Conservation (phyloP, 2,329 filamentous ascomycete species). For the Apiospora malaysiana region DNA sequence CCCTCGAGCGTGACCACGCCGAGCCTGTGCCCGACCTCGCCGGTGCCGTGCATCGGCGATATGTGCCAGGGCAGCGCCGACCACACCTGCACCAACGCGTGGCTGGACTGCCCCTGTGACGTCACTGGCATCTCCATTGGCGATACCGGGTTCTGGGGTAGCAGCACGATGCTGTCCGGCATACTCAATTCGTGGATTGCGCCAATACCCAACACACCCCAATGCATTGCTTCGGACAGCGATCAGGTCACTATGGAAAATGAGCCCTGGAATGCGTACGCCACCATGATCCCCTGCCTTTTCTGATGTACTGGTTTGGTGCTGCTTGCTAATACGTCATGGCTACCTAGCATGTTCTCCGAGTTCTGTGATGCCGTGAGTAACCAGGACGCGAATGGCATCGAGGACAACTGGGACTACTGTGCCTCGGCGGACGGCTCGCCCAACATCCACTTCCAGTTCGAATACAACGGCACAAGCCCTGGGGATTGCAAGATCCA, state of each 20-base stretch:
- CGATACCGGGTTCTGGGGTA: not conserved
- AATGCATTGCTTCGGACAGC: not conserved
- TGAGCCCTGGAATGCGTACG: not conserved
- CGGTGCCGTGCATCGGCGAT: not conserved
- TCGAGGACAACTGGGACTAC: not conserved
- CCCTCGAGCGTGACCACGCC: not conserved
- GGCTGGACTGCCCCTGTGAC: not conserved
- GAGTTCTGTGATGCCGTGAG: not conserved
- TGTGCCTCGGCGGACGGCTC: not conserved
- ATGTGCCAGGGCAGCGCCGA: not conserved
- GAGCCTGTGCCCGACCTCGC: not conserved
- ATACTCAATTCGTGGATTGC: not conserved
- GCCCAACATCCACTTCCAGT: not conserved
- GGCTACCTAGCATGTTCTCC: not conserved
- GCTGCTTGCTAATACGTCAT: not conserved
- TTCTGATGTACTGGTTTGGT: not conserved
- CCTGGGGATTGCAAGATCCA: not conserved
- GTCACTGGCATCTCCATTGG: not conserved
- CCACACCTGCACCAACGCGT: not conserved
- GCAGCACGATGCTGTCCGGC: not conserved
- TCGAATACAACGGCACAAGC: not conserved
- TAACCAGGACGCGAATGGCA: too few relatives aligned
- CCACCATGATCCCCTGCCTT: not conserved
- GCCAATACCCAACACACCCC: not conserved
- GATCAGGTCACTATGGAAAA: not conserved